Conservation (phyloP, 2,329 filamentous ascomycete genomes). For the Fusarium sp. region DNA sequence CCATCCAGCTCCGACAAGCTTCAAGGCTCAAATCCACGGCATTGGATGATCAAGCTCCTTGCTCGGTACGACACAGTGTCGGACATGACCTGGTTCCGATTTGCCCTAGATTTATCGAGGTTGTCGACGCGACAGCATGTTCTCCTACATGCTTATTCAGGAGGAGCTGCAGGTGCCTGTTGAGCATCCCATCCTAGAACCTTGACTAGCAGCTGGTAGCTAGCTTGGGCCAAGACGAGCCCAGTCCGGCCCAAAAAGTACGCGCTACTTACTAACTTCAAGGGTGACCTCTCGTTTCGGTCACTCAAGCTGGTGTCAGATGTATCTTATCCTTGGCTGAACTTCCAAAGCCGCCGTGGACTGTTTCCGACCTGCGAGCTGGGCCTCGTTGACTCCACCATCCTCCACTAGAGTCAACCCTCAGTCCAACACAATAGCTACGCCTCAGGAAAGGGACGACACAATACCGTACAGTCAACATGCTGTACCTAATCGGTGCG, state of each 20-base stretch:
- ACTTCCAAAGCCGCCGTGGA: slow-evolving; percentile 29
- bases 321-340: slow-evolving; percentile 14
- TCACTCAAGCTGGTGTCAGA: slow-evolving; percentile 31
- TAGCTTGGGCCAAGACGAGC: slow-evolving; percentile 39
- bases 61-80: background rate
- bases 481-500: slow-evolving; percentile 10
- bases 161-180: slow-evolving; percentile 24
- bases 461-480: no score
- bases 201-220: slow-evolving; percentile 39
- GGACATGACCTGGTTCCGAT: background rate
- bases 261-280: slow-evolving; percentile 30
- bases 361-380: slow-evolving; percentile 37
- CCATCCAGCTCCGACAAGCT: slow-evolving; percentile 8
- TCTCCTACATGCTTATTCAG: slow-evolving; percentile 12
- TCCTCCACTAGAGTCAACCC: slow-evolving; percentile 31
- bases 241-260: slow-evolving; percentile 15
- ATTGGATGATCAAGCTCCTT: background rate
- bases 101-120: background rate
- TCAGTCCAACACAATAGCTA: background rate
- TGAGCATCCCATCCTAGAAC: slow-evolving; percentile 35
- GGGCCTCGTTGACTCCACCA: slow-evolving; percentile 34
- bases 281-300: slow-evolving; percentile 29
- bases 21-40: background rate
- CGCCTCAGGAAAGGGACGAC: no score
- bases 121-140: background rate